These are phyloP conservation scores for Cystobasidium ongulense DNA, from an alignment of 768 basidiomycete genomes.

Conservation along the genomic window DNA sequence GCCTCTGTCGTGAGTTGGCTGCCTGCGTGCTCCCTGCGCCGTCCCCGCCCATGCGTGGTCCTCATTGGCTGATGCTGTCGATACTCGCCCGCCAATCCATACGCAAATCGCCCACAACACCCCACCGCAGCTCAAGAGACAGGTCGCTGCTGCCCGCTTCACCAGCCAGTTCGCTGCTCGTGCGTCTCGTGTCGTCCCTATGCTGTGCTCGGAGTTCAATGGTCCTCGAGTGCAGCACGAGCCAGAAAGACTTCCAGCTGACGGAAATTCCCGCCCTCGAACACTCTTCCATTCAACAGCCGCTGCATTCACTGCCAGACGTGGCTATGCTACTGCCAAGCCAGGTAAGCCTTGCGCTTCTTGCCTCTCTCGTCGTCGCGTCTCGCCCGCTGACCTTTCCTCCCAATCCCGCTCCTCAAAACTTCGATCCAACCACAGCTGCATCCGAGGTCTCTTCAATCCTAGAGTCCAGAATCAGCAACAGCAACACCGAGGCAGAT, in stretches of 20 bases:
- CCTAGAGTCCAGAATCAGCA: conserved; percentile 95
- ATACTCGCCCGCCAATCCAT: not conserved
- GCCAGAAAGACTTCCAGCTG: not conserved
- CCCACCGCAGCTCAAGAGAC: not conserved
- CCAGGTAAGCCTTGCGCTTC: conserved; percentile 58
- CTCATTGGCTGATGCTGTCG: conserved; percentile 15
- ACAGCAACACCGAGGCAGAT: conserved; percentile 78
- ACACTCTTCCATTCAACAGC: not conserved
- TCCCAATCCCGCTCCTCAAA: not conserved
- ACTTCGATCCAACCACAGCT: conserved; percentile 51
- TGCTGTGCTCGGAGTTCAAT: not conserved
- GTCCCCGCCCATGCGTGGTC: not conserved
- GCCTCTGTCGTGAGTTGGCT: conserved; percentile 18
- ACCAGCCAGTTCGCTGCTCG: not conserved
- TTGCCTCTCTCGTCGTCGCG: conserved; percentile 24
- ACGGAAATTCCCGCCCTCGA: conserved; percentile 12
- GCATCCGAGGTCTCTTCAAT: conserved; percentile 99
- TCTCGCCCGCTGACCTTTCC: conserved; percentile 18
- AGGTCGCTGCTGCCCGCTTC: not conserved
- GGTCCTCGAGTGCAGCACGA: not conserved
- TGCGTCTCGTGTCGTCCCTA: not conserved
- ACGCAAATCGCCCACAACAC: not conserved
- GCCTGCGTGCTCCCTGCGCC: not conserved
- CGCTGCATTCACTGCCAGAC: conserved; percentile 44
- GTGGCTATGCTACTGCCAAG: conserved; percentile 96